A percentile compares a stretch with the other conserved stretches of the same genome.
Evolutionary conservation across 2,329 filamentous ascomycete species (phyloP).

Genomic region (Nigrospora oryzae): DNA sequence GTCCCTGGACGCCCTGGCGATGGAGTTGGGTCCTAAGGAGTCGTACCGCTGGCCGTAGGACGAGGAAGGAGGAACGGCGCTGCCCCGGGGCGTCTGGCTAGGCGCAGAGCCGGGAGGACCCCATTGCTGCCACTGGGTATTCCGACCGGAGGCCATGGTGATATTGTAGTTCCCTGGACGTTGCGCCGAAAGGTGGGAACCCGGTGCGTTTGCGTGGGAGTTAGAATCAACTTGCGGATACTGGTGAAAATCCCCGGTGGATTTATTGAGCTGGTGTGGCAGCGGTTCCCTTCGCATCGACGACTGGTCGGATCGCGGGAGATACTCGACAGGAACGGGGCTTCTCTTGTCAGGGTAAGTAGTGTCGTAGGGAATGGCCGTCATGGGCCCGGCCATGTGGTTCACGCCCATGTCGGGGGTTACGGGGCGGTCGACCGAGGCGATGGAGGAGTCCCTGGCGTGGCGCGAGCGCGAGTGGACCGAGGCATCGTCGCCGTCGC

Average conservation of each 20-base stretch:
- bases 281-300: slow-evolving; percentile 61
- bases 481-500: slow-evolving; percentile 52
- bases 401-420: slow-evolving; percentile 60
- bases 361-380: slow-evolving; percentile 79
- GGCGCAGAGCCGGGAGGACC: slow-evolving; percentile 29
- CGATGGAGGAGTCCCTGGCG: slow-evolving; percentile 61
- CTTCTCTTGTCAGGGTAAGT: slow-evolving; percentile 56
- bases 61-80: slow-evolving; percentile 20
- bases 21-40: slow-evolving; percentile 26
- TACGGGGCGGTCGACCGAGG: slow-evolving; percentile 61
- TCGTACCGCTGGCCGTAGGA: slow-evolving; percentile 51
- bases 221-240: slow-evolving; percentile 67
- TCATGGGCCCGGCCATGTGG: slow-evolving; percentile 74
- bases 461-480: slow-evolving; percentile 66
- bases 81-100: slow-evolving; percentile 32
- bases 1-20: slow-evolving; percentile 18
- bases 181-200: slow-evolving; percentile 50
- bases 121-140: slow-evolving; percentile 73
- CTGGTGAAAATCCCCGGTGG: slow-evolving; percentile 74
- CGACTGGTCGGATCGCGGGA: slow-evolving; percentile 58
- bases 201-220: slow-evolving; percentile 33
- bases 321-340: slow-evolving; percentile 65
- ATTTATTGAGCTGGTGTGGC: slow-evolving; percentile 77
- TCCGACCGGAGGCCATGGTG: slow-evolving; percentile 65
- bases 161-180: slow-evolving; percentile 52